A percentile compares a stretch with the other conserved stretches of the same genome.
Conservation (phyloP, 495 filamentous ascomycete species). For the Penicillium pancosmium region DNA sequence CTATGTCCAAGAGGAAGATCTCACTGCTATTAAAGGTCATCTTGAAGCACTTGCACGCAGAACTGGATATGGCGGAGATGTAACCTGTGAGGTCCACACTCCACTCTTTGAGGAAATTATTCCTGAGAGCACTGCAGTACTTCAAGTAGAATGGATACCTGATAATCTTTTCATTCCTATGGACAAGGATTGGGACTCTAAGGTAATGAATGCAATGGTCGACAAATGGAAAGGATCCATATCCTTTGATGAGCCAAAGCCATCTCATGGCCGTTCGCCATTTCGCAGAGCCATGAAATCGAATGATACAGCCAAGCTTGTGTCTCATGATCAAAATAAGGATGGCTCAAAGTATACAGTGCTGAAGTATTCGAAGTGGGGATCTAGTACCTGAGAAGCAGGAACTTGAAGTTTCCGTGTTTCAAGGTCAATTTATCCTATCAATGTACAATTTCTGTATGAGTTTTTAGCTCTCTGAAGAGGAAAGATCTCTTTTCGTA, state of each 20-base stretch:
- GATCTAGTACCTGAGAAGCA: neutral
- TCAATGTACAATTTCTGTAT: no score
- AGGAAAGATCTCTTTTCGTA: no score
- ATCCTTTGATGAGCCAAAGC: neutral
- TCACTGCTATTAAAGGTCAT: neutral
- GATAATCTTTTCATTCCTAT: neutral
- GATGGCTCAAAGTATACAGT: neutral
- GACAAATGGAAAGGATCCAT: neutral
- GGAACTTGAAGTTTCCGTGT: no score
- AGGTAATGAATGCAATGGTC: neutral
- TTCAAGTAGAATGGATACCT: neutral
- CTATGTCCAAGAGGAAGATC: neutral
- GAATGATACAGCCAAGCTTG: neutral
- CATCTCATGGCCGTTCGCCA: neutral
- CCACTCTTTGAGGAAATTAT: neutral
- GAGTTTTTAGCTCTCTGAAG: no score
- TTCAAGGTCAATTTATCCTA: neutral
- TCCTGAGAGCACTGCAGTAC: neutral
- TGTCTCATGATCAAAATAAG: neutral
- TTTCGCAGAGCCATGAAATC: neutral
- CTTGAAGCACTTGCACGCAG: neutral
- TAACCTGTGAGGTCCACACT: neutral
- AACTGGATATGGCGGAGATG: neutral
- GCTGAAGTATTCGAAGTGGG: neutral
- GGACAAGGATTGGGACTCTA: neutral